Percentiles rank a stretch among this genome's conserved stretches.
phyloP scores from a whole-genome alignment of 176 grass and related monocot genomes.

The Saccharum spontaneum region DNA sequence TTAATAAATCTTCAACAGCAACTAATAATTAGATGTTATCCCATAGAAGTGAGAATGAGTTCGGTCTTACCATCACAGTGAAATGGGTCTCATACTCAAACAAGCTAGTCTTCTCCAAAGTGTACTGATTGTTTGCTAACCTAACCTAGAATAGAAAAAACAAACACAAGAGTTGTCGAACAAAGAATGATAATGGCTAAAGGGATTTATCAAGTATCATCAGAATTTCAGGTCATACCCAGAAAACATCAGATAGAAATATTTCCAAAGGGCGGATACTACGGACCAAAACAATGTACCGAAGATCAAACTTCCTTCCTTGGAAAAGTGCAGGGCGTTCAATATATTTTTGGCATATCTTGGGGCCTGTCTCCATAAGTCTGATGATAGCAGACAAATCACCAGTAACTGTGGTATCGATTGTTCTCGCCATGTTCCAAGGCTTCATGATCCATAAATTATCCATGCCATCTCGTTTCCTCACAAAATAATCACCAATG shows the following conservation, averaged over 20 bases:
- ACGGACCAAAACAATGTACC: slow-evolving; percentile 83
- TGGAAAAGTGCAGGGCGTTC: slow-evolving; percentile 73
- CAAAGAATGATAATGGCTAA: slow-evolving; percentile 7
- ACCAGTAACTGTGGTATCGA: slow-evolving; percentile 83
- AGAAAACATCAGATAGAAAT: slow-evolving; percentile 88
- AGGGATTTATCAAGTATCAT: slow-evolving; percentile 20
- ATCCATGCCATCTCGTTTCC: slow-evolving; percentile 63
- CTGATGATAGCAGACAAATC: slow-evolving; percentile 89
- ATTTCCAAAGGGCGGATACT: slow-evolving; percentile 88
- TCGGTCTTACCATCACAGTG: slow-evolving; percentile 84
- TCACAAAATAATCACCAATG: slow-evolving; percentile 76
- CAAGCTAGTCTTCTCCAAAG: slow-evolving; percentile 83
- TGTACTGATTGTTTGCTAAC: slow-evolving; percentile 92
- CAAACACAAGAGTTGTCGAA: slow-evolving; percentile 32
- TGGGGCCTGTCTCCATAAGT: slow-evolving; percentile 95
- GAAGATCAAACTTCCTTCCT: slow-evolving; percentile 96
- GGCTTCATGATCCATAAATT: slow-evolving; percentile 99
- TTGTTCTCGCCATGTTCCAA: slow-evolving; percentile 98
- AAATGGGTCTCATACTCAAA: slow-evolving; percentile 99
- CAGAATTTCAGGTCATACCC: slow-evolving; percentile 57
- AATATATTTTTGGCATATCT: slow-evolving; percentile 99
- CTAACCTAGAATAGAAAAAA: slow-evolving; percentile 64
- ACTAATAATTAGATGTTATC: slow-evolving; percentile 17
- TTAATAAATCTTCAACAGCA: slow-evolving; percentile 3
- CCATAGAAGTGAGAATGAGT: neutral